These are phyloP conservation scores for Sutorius australiensis DNA, from an alignment of 768 basidiomycete genomes.

Conservation along the genomic window DNA sequence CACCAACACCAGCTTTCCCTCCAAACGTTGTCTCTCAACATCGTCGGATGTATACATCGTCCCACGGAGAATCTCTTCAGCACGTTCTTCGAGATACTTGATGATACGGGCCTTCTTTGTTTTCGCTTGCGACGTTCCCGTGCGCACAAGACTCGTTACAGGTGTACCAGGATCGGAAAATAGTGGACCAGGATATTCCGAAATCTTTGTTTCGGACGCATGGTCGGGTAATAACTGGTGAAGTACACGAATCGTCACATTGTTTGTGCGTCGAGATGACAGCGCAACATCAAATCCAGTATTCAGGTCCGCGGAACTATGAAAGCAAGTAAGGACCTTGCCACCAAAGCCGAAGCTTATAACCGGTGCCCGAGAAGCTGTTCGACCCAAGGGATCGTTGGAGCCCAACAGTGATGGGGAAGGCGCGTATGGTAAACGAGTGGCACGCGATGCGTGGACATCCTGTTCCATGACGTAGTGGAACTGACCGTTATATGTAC, in stretches of 20 bases:
- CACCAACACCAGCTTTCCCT: constrained; percentile 73
- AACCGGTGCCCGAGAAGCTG: constrained; percentile 69
- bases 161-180: constrained; percentile 70
- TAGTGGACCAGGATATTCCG: constrained; percentile 82
- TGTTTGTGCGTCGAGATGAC: constrained; percentile 64
- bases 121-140: constrained; percentile 61
- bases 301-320: constrained; percentile 58
- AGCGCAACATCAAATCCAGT: constrained; percentile 78
- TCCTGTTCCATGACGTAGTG: constrained; percentile 25
- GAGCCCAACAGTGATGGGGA: constrained; percentile 79
- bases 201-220: constrained; percentile 49
- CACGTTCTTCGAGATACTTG: constrained; percentile 72
- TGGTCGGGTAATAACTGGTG: constrained; percentile 69
- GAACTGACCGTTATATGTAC: constrained; percentile 12
- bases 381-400: constrained; percentile 78
- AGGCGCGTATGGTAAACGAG: constrained; percentile 67
- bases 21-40: constrained; percentile 54
- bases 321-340: constrained; percentile 85
- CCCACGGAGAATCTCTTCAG: constrained; percentile 73
- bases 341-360: constrained; percentile 95
- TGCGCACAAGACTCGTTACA: constrained; percentile 64
- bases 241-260: constrained; percentile 63
- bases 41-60: constrained; percentile 63
- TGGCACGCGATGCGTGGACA: constrained; percentile 29
- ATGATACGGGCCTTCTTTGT: constrained; percentile 77